Conservation (phyloP, 2,329 filamentous ascomycete species). For the Phyllosticta paracitricarpa region DNA sequence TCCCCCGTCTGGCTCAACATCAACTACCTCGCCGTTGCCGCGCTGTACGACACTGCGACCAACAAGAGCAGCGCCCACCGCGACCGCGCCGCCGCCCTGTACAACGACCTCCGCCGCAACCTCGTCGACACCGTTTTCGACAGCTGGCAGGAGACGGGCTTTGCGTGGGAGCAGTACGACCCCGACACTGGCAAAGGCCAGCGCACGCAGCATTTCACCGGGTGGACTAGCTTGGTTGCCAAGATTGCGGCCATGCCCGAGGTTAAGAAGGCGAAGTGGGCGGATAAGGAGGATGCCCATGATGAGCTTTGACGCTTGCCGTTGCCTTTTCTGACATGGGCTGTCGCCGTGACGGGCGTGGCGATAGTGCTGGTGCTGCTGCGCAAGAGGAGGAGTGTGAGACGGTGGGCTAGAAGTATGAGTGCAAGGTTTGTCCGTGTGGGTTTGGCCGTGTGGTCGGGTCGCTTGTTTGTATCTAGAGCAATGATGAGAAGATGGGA, state of each 20-base stretch:
- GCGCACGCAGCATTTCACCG: conserved; percentile 93
- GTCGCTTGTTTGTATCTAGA: too few relatives aligned
- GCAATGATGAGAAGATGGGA: too few relatives aligned
- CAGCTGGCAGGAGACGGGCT: conserved; percentile 83
- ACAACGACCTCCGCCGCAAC: conserved; percentile 68
- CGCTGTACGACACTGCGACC: conserved; percentile 40
- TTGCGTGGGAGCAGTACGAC: conserved; percentile 98
- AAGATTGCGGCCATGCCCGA: conserved; percentile 96
- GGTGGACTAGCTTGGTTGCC: conserved; percentile 96
- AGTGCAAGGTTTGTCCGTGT: too few relatives aligned
- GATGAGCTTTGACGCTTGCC: conserved; percentile 37
- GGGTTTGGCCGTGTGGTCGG: too few relatives aligned
- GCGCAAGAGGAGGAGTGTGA: too few relatives aligned
- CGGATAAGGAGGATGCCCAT: conserved; percentile 22
- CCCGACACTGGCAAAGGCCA: conserved; percentile 89
- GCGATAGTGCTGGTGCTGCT: too few relatives aligned
- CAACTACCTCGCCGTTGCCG: conserved; percentile 74
- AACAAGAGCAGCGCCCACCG: conserved; percentile 60
- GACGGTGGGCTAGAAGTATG: too few relatives aligned
- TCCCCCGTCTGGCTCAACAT: conserved; percentile 91
- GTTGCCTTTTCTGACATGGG: too few relatives aligned
- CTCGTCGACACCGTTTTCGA: conserved; percentile 81
- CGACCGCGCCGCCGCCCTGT: conserved; percentile 59
- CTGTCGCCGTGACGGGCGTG: too few relatives aligned
- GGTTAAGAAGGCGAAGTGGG: conserved; percentile 26